Evolutionary conservation across 148 eudicot genomes (phyloP).

Genomic region (Rheum nobile): DNA sequence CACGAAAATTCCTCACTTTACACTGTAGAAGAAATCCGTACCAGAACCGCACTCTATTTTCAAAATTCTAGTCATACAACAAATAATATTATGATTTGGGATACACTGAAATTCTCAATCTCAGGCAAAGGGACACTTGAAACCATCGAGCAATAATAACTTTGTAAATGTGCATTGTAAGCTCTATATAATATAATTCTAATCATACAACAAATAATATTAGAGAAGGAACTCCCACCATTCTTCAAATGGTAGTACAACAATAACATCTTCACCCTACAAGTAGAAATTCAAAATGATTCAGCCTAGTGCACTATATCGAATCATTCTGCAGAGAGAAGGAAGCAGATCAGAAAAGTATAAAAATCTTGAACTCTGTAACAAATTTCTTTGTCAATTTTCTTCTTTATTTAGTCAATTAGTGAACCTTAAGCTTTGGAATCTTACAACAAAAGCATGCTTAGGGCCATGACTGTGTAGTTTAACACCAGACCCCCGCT

Average conservation of each 20-base stretch:
- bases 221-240: slow-evolving; percentile 99
- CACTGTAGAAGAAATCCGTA: too few species aligned
- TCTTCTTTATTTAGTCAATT: not conserved
- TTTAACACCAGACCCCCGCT: not conserved
- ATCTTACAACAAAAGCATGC: not conserved
- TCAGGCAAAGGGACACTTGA: too few species aligned
- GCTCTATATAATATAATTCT: too few species aligned
- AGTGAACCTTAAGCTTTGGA: not conserved
- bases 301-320: not conserved
- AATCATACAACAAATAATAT: too few species aligned
- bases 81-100: too few species aligned
- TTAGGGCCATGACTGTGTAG: not conserved
- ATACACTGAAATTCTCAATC: too few species aligned
- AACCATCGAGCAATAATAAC: too few species aligned
- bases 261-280: slow-evolving; percentile 83
- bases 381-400: not conserved
- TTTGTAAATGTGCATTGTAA: too few species aligned
- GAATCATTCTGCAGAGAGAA: not conserved
- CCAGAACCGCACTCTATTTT: too few species aligned
- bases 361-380: not conserved
- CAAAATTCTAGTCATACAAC: too few species aligned
- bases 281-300: slow-evolving; percentile 14
- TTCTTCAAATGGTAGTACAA: slow-evolving; percentile 85
- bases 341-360: not conserved
- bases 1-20: too few species aligned